Percentiles rank a stretch among this genome's conserved stretches.
These are phyloP conservation scores for Beauveria bassiana DNA, from an alignment of 2,329 filamentous ascomycete species.

Conservation along the genomic window DNA sequence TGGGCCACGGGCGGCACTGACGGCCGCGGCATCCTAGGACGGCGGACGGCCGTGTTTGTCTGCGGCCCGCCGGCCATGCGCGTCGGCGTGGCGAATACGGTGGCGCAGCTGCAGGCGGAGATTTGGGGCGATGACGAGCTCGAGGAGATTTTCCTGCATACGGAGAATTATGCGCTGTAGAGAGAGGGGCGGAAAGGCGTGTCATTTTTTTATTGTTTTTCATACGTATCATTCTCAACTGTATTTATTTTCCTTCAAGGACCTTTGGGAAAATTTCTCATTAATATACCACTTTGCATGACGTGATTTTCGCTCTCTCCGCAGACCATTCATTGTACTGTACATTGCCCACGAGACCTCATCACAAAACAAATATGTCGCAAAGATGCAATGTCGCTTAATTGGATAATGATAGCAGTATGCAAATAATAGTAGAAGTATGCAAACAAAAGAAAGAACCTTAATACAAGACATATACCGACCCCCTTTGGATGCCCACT, in stretches of 20 bases:
- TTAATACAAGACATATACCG: conserved; percentile 7
- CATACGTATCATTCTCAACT: too few species aligned
- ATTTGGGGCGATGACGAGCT: conserved; percentile 72
- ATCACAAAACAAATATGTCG: too few species aligned
- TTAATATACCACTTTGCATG: too few species aligned
- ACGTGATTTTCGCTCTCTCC: too few species aligned
- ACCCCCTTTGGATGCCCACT: neutral
- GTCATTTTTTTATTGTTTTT: too few species aligned
- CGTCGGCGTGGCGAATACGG: conserved; percentile 77
- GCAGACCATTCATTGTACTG: too few species aligned
- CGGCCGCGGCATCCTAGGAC: conserved; percentile 63
- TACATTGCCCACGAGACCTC: too few species aligned
- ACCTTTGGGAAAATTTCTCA: too few species aligned
- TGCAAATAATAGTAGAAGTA: too few species aligned
- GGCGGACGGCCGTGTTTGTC: conserved; percentile 82
- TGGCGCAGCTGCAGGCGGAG: conserved; percentile 72
- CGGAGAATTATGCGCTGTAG: conserved; percentile 88
- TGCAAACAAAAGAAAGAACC: neutral
- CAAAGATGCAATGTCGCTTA: conserved; percentile 5
- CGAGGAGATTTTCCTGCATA: conserved; percentile 90
- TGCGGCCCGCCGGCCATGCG: conserved; percentile 85
- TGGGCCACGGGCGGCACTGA: conserved; percentile 66
- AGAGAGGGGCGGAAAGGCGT: neutral
- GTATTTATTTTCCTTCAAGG: too few species aligned
- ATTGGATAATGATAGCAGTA: neutral